These are phyloP conservation scores for Lolium perenne DNA, from an alignment of 176 grass and related monocot genomes.

Conservation along the genomic window DNA sequence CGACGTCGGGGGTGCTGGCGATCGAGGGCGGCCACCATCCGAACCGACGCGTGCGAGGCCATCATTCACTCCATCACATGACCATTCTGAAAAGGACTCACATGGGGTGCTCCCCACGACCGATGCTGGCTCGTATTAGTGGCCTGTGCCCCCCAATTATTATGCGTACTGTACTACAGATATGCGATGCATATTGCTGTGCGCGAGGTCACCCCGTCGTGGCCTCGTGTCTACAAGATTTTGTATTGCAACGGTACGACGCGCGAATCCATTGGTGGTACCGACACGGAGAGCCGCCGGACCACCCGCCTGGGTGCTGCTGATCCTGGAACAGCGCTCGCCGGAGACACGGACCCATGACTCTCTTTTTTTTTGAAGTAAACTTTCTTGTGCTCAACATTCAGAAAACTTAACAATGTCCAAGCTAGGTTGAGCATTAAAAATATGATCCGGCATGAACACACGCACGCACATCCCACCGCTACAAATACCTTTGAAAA, in stretches of 20 bases:
- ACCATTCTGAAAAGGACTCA: not conserved
- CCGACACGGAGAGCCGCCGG: not conserved
- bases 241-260: not conserved
- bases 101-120: constrained; percentile 15
- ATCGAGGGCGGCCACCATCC: not conserved
- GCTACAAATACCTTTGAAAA: no score
- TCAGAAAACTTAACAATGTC: no score
- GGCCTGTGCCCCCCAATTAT: constrained; percentile 2
- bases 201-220: not conserved
- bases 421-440: no score
- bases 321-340: not conserved
- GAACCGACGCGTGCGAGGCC: not conserved
- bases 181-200: not conserved
- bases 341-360: not conserved
- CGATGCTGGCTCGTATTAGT: not conserved
- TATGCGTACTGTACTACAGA: constrained; percentile 1
- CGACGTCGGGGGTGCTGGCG: no score
- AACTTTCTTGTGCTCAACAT: not conserved
- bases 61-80: not conserved
- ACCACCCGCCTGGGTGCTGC: not conserved
- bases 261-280: not conserved
- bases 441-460: no score
- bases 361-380: no score
- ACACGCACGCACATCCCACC: no score
- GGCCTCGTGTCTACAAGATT: constrained; percentile 7